These are phyloP conservation scores for Salix brachista DNA, from an alignment of 345 rosid genomes.

Conservation along the genomic window DNA sequence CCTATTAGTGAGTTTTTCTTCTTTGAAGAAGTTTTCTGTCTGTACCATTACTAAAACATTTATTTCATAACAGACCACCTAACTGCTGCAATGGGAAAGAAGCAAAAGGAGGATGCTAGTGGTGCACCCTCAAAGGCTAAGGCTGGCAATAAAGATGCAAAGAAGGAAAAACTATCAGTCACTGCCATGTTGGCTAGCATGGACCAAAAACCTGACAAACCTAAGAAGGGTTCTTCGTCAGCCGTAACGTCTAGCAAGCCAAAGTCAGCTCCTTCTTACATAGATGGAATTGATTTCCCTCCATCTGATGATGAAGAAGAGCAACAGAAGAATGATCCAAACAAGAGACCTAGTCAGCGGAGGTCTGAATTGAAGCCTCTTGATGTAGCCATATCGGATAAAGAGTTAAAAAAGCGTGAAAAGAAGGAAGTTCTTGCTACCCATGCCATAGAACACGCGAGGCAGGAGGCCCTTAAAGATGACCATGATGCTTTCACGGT, in stretches of 20 bases:
- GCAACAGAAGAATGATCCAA: slow-evolving; percentile 27
- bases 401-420: slow-evolving; percentile 80
- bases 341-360: slow-evolving; percentile 34
- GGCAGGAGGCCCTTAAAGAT: slow-evolving; percentile 76
- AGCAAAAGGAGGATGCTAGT: slow-evolving; percentile 53
- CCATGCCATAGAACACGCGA: slow-evolving; percentile 51
- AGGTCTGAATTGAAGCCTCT: slow-evolving; percentile 50
- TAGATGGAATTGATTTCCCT: slow-evolving; percentile 82
- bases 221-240: slow-evolving; percentile 64
- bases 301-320: slow-evolving; percentile 84
- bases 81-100: slow-evolving; percentile 61
- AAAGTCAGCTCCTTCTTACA: slow-evolving; percentile 54
- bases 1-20: not conserved
- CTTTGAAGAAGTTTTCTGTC: not conserved
- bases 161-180: slow-evolving; percentile 63
- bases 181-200: slow-evolving; percentile 77
- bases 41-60: not conserved
- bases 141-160: slow-evolving; percentile 51
- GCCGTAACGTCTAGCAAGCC: slow-evolving; percentile 23
- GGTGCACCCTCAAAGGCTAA: slow-evolving; percentile 44
- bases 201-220: slow-evolving; percentile 75
- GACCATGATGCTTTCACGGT: slow-evolving; percentile 96
- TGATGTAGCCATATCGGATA: slow-evolving; percentile 56
- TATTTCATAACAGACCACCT: not conserved
- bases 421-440: slow-evolving; percentile 62